Evolutionary conservation across 108 stramenopile species (phyloP), one percentile per base, ranked within the genome.

Genomic region (Conticribra guillardii): DNA sequence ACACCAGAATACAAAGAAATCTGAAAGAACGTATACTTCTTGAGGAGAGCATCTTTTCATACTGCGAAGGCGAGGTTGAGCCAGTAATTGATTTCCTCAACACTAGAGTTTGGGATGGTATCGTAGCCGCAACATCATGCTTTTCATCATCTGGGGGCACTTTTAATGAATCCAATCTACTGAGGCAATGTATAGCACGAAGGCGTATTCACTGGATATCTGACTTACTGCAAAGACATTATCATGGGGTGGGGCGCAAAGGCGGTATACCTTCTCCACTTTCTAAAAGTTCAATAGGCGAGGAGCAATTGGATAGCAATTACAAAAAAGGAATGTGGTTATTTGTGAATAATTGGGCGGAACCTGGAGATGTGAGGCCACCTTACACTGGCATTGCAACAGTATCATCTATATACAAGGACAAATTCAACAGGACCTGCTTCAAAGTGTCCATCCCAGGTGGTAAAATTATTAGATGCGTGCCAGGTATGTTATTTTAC

Each of bases 161-260:
- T 4, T n/a, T 37, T 26, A 28, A 48, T 37, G 31, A 24, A 0
- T 23, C 57, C 2, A 32, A 64, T 33, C 11, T 41, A 31, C 15
- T 32, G 50, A 63, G 79, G 49, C 79, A 80, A 52, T 74, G 23
- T 31, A 44, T 80, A 2, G 79, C 74, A 34, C 56, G 79, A 4
- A 54, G 67, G 31, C 74, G 79, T 31, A 33, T 80, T 8, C 53
- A 70, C 31, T 80, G 79, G 79, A 2, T 69, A 30, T 51, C 62
- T 27, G n/a, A 33, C 24, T 26, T 60, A 19, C 48, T 69, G 17
- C 28, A 23, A 26, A 47, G 9, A 23, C 54, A 45, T 21, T 32
- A 68, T 11, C 32, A 50, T 34, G 37, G 16, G 32, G 50, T 76
- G 17, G 24, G 21, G 2, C 18, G 21, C 23, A 17, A 60, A 17